Percentiles rank a stretch among this genome's conserved stretches.
Conservation (phyloP, 2,329 filamentous ascomycete species). For the Phialophora verrucosa region DNA sequence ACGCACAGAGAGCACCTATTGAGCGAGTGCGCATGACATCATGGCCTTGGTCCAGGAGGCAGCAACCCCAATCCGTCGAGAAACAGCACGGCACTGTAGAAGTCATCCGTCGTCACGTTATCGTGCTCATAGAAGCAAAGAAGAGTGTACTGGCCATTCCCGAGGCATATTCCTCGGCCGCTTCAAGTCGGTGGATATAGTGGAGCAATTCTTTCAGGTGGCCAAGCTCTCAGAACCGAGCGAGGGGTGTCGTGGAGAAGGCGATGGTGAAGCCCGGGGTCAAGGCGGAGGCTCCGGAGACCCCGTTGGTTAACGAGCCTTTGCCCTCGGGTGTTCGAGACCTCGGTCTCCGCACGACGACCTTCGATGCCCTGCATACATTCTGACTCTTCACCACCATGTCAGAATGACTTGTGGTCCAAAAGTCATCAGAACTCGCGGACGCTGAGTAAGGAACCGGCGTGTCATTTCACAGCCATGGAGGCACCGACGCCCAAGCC, state of each 20-base stretch:
- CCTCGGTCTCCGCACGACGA: background rate
- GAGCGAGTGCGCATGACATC: background rate
- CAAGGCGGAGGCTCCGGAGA: background rate
- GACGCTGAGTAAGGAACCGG: background rate
- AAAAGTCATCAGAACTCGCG: background rate
- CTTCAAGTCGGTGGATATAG: background rate
- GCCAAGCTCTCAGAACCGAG: no score
- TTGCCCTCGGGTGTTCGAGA: background rate
- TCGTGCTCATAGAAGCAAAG: background rate
- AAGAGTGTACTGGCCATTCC: background rate
- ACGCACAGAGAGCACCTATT: no score
- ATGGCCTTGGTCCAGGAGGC: background rate
- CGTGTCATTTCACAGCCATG: constrained; percentile 22
- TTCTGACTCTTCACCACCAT: constrained; percentile 25
- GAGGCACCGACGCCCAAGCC: constrained; percentile 16
- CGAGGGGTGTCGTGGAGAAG: background rate
- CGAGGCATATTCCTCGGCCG: background rate
- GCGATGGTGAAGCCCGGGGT: background rate
- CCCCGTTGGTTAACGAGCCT: background rate
- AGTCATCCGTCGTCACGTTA: background rate
- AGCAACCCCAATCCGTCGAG: background rate
- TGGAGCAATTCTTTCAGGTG: background rate
- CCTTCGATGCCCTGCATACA: background rate
- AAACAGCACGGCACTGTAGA: no score
- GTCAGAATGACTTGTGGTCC: constrained; percentile 12